Conservation (phyloP, 768 basidiomycete species). For the Tricholoma flavovirens region DNA sequence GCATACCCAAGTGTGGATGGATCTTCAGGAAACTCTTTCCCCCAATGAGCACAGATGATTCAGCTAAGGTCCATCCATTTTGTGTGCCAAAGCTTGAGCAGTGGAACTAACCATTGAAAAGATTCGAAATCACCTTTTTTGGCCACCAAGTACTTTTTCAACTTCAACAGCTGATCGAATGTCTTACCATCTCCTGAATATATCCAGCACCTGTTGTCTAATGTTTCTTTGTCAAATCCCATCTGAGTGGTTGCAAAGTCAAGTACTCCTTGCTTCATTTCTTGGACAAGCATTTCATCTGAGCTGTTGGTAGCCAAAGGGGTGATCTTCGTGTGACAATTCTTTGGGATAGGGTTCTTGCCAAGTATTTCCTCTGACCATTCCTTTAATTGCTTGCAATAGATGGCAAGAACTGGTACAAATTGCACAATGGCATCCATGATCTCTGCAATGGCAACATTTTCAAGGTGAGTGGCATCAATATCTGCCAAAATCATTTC, state of each 20-base stretch:
- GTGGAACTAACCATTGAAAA: conserved; percentile 16
- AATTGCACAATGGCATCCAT: conserved; percentile 6
- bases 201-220: conserved; percentile 7
- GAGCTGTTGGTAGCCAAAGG: too few species aligned
- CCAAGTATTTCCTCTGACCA: too few species aligned
- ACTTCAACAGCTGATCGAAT: too few species aligned
- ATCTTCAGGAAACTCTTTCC: conserved; percentile 7
- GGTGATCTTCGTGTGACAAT: too few species aligned
- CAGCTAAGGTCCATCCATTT: conserved; percentile 23
- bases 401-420: conserved; percentile 12
- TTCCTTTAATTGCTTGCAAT: conserved; percentile 1
- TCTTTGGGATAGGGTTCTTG: too few species aligned
- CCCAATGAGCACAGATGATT: conserved; percentile 17
- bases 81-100: too few species aligned
- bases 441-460: conserved; percentile 10
- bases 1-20: conserved; percentile 11
- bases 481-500: too few species aligned
- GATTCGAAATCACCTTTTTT: conserved; percentile 14
- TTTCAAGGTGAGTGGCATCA: too few species aligned
- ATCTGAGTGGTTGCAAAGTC: too few species aligned
- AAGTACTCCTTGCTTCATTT: too few species aligned
- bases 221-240: conserved; percentile 8
- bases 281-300: too few species aligned
- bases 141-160: too few species aligned
- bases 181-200: conserved; percentile 14